Evolutionary conservation across 139 green algal genomes (phyloP), one percentile per base, ranked within the genome.

Genomic region (Penium margaritaceum): DNA sequence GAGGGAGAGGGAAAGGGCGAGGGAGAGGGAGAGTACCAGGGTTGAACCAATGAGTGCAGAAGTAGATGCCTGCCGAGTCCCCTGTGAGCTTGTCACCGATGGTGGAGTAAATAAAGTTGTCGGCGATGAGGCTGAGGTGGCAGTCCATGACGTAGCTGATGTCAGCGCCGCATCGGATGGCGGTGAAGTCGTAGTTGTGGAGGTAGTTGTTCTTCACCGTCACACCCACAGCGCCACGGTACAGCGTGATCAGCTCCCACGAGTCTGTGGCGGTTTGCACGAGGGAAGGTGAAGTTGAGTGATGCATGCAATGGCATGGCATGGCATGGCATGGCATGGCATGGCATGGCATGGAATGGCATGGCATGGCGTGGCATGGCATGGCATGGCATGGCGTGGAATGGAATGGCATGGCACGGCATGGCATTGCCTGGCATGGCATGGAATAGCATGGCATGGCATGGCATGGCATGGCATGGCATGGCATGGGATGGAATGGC

Each of bases 171-270:
- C 41, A 74, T 21, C 34, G 35, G 36, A 74, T 32, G 17, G 29
- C 41, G 14, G 55, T 38, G 4, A 38, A 44, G 0, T 30, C 2
- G 2, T 67, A 74, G 46, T 74, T 36, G 21, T 67, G 67, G 2
- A 74, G 37, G 67, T 53, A 67, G n/a, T 67, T 74, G 27, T 74
- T 63, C 6, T 35, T 15, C 7, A 74, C 55, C n/a, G 36, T 61
- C 27, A 74, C 67, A n/a, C 67, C 67, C 17, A 74, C 30, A 2
- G 67, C 21, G 21, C 55, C 67, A 15, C 44, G 37, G 41, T 66
- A 43, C 15, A 74, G 44, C 17, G 35, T 37, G 12, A 60, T 27
- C 51, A 60, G 51, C 51, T 60, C 51, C 51, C 51, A 60, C 3
- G 61, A 57, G 21, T 57, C 46, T 21, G 19, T 57, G 19, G 46